Evolutionary conservation across 495 filamentous ascomycete species (phyloP).

Genomic region (Aspergillus coremiiformis): DNA sequence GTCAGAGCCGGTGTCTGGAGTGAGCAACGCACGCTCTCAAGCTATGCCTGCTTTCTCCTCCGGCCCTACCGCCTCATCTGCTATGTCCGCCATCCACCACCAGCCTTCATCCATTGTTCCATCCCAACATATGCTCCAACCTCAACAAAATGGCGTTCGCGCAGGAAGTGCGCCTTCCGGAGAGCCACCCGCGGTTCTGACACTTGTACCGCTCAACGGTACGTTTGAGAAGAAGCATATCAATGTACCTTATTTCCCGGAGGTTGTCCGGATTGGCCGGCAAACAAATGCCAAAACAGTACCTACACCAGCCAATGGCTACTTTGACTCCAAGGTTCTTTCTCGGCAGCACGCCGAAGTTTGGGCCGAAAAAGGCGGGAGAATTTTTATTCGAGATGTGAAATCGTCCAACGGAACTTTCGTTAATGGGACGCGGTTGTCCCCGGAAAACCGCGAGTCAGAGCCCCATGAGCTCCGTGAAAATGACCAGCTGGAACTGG

Average conservation of each 20-base stretch:
- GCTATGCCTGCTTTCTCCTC: conserved; percentile 55
- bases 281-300: conserved; percentile 96
- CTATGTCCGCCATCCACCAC: conserved; percentile 69
- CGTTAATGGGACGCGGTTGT: conserved; percentile 86
- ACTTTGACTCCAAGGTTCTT: conserved; percentile 95
- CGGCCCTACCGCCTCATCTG: conserved; percentile 58
- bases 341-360: conserved; percentile 94
- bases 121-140: conserved; percentile 58
- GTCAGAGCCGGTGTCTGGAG: conserved; percentile 56
- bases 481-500: conserved; percentile 82
- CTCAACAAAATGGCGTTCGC: conserved; percentile 58
- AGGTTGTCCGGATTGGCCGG: conserved; percentile 83
- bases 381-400: conserved; percentile 93
- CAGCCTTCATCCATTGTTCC: conserved; percentile 66
- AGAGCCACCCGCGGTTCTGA: conserved; percentile 66
- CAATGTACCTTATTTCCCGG: conserved; percentile 78
- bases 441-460: conserved; percentile 87
- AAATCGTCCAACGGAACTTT: conserved; percentile 99
- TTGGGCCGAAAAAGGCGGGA: conserved; percentile 83
- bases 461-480: conserved; percentile 87
- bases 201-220: conserved; percentile 78
- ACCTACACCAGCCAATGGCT: conserved; percentile 83
- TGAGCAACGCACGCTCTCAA: conserved; percentile 56
- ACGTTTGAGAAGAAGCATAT: conserved; percentile 98
- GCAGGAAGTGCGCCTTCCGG: conserved; percentile 45